Evolutionary conservation across 495 filamentous ascomycete genomes (phyloP), one percentile per base, ranked within the genome.

Genomic region (Neurospora pannonica): DNA sequence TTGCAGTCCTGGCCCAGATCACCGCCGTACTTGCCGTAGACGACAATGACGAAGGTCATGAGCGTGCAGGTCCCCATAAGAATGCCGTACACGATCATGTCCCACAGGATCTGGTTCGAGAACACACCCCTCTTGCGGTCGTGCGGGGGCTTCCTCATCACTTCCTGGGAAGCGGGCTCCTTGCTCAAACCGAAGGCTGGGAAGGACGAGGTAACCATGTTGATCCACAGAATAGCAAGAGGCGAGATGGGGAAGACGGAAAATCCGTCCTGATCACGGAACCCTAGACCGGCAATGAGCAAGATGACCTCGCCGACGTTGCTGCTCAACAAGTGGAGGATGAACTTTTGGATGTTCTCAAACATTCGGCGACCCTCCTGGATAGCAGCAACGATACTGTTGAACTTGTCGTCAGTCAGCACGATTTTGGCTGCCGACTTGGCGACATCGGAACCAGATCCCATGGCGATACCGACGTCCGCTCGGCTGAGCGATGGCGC

Each of bases 391-490:
- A 94, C 90, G 76, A 94, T 94, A 15, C 87, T 90, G 38, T 92
- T 91, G 81, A 96, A 96, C 80, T 97, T 95, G 81, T 97, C 94
- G 81, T 96, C 93, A 0, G 93, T 95, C 28, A 97, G 83, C 13
- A 97, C 93, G 78, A 97, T 94, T 80, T 95, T 94, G 5, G 93
- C 90, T 2, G 93, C 93, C 40, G 92, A 92, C 79, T 95, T 97
- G 36, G 94, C 94, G n/a, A 97, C 94, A 75, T 97, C 94, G 34
- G 92, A 94, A 5, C 94, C 94, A 62, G 90, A 88, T 17, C 93
- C 93, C 92, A 95, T 95, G 28, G 93, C 93, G 74, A 96, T 96
- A 37, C 93, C 93, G 9, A 95, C 92, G 76, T 96, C 93, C 4
- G 93, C 92, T 31, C 89, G 85, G 74, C 91, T 91, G 37, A 97